Evolutionary conservation across 805 yeast species (phyloP), one percentile per base, ranked within the genome.

Genomic region (Suhomyces sp.): DNA sequence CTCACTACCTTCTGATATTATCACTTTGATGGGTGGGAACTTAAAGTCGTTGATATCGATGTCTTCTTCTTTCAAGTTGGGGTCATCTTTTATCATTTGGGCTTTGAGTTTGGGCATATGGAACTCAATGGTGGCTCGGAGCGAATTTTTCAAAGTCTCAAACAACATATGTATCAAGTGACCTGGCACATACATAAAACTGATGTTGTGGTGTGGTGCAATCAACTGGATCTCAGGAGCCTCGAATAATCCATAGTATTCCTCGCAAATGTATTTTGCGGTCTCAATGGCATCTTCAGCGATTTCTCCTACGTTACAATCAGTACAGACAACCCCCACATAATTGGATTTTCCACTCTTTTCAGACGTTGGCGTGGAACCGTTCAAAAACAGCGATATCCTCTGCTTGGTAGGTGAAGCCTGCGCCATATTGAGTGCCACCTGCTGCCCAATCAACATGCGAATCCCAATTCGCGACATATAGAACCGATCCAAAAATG

Each of bases 391-490:
- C n/a, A 62, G 60, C 12, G 65, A 60, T 43, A 75, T 62, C 40
- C 75, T 63, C 51, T 68, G 72, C 53, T 71, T 68, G 2, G 77
- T 68, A 20, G 76, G 74, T 47, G 71, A 69, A 17, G 71, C 71
- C 60, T 86, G 87, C 46, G 86, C 84, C 76, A 81, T 80, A 70
- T 84, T 85, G 48, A 90, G 77, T 1, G 97, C 93, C 57, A 90
- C 86, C 61, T 90, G 96, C 71, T 90, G 97, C n/a, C 97, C 97
- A 62, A 90, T 88, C 40, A 90, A 78, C 96, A 91, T 91, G 57
- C 97, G 79, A 54, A 91, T 91, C 2, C 97, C 97, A 55, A 91
- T 91, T 53, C 97, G 78, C 49, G 90, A 85, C 91, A 90, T 85
- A 73, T 91, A 90, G 65, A 90, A 90, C 29, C 94, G 69, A 70